These are phyloP conservation scores for Scutellaria barbata DNA, from an alignment of 257 asterid species.

Conservation along the genomic window DNA sequence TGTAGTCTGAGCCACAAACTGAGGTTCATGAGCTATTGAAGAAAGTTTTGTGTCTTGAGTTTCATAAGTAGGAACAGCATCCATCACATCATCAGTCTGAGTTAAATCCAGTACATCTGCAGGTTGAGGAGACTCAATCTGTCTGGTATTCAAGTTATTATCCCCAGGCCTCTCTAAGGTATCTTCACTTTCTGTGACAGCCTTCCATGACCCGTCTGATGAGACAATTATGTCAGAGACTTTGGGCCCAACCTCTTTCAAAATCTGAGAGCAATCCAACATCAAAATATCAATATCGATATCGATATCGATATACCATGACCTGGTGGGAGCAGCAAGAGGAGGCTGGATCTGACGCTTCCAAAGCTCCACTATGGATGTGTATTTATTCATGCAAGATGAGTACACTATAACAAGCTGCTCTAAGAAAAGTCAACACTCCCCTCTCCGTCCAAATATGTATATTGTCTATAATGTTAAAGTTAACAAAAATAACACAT, in stretches of 20 bases:
- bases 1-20: conserved; percentile 25
- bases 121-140: conserved; percentile 43
- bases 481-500: not conserved
- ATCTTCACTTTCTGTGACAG: conserved; percentile 55
- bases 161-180: conserved; percentile 44
- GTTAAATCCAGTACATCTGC: conserved; percentile 68
- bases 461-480: not conserved
- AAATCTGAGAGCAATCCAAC: conserved; percentile 53
- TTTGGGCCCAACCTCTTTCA: conserved; percentile 71
- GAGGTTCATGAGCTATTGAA: conserved; percentile 30
- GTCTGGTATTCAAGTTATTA: conserved; percentile 36
- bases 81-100: conserved; percentile 51
- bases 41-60: conserved; percentile 49
- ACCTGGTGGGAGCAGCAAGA: not conserved
- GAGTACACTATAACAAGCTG: not conserved
- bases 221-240: conserved; percentile 59
- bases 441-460: not conserved
- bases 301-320: not conserved
- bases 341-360: not conserved
- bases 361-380: not conserved
- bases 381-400: not conserved
- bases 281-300: not conserved
- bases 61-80: conserved; percentile 33
- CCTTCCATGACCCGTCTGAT: conserved; percentile 85
- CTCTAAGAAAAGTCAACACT: not conserved